Evolutionary conservation across 192 early-diverging fungal genomes (phyloP), one percentile per base, ranked within the genome.

Genomic region (Coemansia sp.): DNA sequence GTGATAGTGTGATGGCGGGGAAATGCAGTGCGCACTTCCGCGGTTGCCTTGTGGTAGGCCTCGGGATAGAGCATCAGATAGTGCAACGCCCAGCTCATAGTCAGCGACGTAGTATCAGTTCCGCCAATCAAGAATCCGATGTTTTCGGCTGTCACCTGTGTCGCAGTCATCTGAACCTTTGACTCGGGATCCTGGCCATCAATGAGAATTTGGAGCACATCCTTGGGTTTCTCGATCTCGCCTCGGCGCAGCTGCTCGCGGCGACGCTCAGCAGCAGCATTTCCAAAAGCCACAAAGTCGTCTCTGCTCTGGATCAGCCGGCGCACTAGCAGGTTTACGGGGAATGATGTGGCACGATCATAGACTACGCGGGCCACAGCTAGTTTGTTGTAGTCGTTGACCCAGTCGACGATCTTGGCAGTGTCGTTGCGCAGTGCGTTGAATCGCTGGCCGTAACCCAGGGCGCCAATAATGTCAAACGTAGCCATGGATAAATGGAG

Each of bases 131-230:
- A 53, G 6, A 73, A 41, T 9, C 47, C 46, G 20, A 70, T 70
- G 39, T 42, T 68, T 41, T 79, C 77, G 11, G 73, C 67, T 11
- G 62, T 71, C 0, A 84, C 43, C 59, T 80, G 65, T 2, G 25
- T 39, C 9, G 53, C 57, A 11, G 70, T 77, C 73, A 84, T 76
- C 38, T 60, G 62, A 39, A 59, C 51, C 43, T 62, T 65, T 9
- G 74, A 70, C 0, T 84, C 74, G 8, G 73, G 68, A 24, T 84
- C 77, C 37, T 71, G 74, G 1, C 62, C 61, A 17, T 84, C 83
- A 10, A 84, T 47, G 15, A 80, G 15, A 3, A 74, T 59, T 39
- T 84, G 83, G 57, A 84, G 40, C 9, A 79, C 60, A 29, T 84
- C 83, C 29, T 71, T 70, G 40, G 80, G 74, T 43, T 75, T 73